Evolutionary conservation across 192 early-diverging fungal species (phyloP).

Genomic region (Coemansia sp.): DNA sequence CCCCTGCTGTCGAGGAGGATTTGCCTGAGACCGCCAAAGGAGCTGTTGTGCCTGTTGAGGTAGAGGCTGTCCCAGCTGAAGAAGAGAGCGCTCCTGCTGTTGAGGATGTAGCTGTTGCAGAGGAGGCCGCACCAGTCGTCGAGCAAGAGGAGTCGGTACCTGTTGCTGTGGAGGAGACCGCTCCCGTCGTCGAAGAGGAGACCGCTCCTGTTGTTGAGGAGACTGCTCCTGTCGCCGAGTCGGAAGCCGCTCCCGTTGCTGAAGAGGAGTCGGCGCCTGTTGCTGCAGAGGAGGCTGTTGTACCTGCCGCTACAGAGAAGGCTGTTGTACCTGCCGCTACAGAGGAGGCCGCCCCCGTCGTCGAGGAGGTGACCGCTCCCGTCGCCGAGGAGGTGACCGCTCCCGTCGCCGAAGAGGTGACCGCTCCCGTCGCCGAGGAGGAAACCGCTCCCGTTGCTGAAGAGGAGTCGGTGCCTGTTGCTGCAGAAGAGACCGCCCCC

Average conservation of each 20-base stretch:
- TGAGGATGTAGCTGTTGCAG: not conserved
- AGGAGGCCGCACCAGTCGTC: slow-evolving; percentile 19
- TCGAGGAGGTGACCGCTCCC: too few relatives aligned
- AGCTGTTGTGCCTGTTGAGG: not conserved
- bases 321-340: too few relatives aligned
- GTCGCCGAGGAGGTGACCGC: too few relatives aligned
- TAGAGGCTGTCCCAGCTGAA: not conserved
- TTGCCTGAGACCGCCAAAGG: not conserved
- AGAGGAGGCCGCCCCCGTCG: too few relatives aligned
- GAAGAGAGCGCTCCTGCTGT: not conserved
- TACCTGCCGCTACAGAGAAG: too few relatives aligned
- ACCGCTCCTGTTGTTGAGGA: not conserved
- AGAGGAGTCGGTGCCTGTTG: too few relatives aligned
- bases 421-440: not conserved
- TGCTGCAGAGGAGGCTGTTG: too few relatives aligned
- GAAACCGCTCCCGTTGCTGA: not conserved
- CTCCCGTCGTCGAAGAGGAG: slow-evolving; percentile 5
- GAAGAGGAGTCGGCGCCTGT: not conserved
- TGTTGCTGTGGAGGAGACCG: too few relatives aligned
- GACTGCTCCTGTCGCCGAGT: slow-evolving; percentile 6
- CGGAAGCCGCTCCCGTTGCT: not conserved
- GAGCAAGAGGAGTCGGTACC: too few relatives aligned
- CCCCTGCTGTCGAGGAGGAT: slow-evolving; percentile 16
- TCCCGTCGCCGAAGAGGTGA: too few relatives aligned
- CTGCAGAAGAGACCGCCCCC: not conserved